Conservation (phyloP, 345 rosid species). For the Citrus cavaleriei region DNA sequence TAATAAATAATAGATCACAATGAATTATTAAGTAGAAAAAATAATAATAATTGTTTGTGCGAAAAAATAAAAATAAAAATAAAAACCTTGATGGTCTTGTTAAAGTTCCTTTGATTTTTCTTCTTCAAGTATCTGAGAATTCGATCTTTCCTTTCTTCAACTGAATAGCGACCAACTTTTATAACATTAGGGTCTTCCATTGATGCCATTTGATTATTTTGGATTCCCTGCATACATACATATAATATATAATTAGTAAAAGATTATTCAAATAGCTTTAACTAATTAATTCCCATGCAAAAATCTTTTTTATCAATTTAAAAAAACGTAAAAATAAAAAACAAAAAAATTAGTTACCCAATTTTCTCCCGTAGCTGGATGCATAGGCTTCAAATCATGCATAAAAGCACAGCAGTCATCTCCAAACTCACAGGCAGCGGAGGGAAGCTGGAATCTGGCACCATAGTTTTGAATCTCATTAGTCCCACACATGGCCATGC, state of each 20-base stretch:
- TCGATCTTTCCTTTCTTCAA: slow-evolving; percentile 84
- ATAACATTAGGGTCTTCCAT: slow-evolving; percentile 37
- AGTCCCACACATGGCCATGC: slow-evolving; percentile 22
- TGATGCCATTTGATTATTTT: slow-evolving; percentile 30
- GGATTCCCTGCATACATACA: slow-evolving; percentile 31
- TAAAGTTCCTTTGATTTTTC: slow-evolving; percentile 89
- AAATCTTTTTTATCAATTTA: neutral
- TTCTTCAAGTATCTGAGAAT: slow-evolving; percentile 82
- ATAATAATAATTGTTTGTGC: neutral
- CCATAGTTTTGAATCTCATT: slow-evolving; percentile 20
- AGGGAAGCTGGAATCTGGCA: slow-evolving; percentile 25
- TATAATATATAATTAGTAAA: too few species aligned
- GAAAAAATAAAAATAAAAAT: neutral
- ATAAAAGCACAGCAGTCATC: slow-evolving; percentile 45
- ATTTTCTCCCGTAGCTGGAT: slow-evolving; percentile 28
- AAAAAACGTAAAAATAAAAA: neutral
- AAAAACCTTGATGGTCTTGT: slow-evolving; percentile 83
- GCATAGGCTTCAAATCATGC: slow-evolving; percentile 45
- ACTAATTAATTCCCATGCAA: neutral
- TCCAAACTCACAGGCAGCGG: slow-evolving; percentile 33
- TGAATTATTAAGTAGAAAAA: neutral
- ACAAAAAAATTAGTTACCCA: slow-evolving; percentile 30
- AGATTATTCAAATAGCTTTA: too few species aligned
- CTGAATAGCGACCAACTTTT: slow-evolving; percentile 72
- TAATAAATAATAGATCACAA: neutral